These are phyloP conservation scores for Saccharomycopsis olivae DNA, from an alignment of 805 yeast genomes.

Conservation along the genomic window DNA sequence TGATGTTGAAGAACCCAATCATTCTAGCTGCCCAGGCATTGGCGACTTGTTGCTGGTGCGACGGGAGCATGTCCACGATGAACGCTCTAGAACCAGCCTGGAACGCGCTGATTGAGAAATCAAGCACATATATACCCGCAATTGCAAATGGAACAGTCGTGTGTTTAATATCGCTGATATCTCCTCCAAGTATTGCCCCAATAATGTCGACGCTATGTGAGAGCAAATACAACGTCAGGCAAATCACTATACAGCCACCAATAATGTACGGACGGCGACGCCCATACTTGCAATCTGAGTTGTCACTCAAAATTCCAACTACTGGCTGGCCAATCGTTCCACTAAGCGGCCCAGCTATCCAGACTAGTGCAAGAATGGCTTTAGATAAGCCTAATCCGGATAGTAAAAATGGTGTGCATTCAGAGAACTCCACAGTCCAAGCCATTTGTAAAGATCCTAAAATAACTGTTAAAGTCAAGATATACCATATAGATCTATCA, in stretches of 20 bases:
- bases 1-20: constrained; percentile 49
- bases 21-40: constrained; percentile 61
- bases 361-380: constrained; percentile 42
- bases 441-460: constrained; percentile 53
- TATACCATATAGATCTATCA: constrained; percentile 32
- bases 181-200: constrained; percentile 20
- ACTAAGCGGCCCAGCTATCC: constrained; percentile 60
- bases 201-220: constrained; percentile 37
- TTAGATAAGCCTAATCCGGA: constrained; percentile 48
- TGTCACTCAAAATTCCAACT: constrained; percentile 49
- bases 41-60: constrained; percentile 44
- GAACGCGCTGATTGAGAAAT: constrained; percentile 47
- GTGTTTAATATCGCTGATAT: constrained; percentile 21
- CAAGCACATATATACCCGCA: constrained; percentile 39
- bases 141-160: constrained; percentile 41
- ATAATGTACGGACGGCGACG: constrained; percentile 48
- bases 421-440: constrained; percentile 57
- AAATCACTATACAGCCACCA: constrained; percentile 41
- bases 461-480: constrained; percentile 35
- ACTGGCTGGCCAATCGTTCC: constrained; percentile 58
- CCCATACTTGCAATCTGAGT: constrained; percentile 34
- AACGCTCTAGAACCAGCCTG: constrained; percentile 53
- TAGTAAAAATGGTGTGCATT: constrained; percentile 51
- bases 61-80: constrained; percentile 50
- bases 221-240: constrained; percentile 33